Conservation (phyloP, 2,329 filamentous ascomycete species). For the Hawksworthiomyces lignivorus region DNA sequence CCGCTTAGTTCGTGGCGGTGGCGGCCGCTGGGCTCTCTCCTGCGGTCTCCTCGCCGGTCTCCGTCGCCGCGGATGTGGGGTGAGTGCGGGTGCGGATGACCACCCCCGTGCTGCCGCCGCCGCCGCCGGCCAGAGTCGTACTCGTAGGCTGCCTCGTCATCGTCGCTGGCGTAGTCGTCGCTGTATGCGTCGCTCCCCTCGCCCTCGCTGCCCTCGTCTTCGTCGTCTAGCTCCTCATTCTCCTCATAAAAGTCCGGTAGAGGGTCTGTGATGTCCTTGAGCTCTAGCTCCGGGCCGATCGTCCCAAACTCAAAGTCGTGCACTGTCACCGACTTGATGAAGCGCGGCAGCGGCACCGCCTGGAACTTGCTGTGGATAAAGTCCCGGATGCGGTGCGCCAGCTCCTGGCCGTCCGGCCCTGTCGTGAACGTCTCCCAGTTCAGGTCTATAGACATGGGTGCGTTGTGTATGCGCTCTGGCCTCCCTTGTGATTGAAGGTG, state of each 20-base stretch:
- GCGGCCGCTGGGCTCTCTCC: conserved; percentile 25
- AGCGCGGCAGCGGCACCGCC: conserved; percentile 79
- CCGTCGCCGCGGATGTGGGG: conserved; percentile 27
- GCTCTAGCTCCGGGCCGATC: conserved; percentile 73
- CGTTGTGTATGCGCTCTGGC: too few relatives aligned
- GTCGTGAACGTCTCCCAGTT: conserved; percentile 91
- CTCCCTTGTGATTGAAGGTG: too few relatives aligned
- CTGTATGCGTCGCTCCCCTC: conserved; percentile 26
- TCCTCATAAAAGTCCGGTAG: conserved; percentile 94
- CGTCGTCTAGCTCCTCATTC: conserved; percentile 56
- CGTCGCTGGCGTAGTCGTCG: conserved; percentile 30
- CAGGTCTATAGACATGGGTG: conserved; percentile 87
- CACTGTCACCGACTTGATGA: conserved; percentile 93
- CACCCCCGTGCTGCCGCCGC: too few relatives aligned
- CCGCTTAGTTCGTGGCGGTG: conserved; percentile 19
- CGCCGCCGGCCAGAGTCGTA: too few relatives aligned
- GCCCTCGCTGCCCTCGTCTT: conserved; percentile 34
- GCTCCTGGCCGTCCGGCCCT: conserved; percentile 75
- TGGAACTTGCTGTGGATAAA: conserved; percentile 98
- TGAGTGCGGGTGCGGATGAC: too few relatives aligned
- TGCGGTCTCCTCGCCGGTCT: conserved; percentile 12
- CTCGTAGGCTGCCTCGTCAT: conserved; percentile 21
- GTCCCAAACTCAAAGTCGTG: conserved; percentile 90
- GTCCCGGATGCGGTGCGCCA: conserved; percentile 78
- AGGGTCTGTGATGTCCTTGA: conserved; percentile 96